Percentiles rank a stretch among this genome's conserved stretches.
Conservation (phyloP, 31 red algal genomes). For the Asparagopsis taxiformis region DNA sequence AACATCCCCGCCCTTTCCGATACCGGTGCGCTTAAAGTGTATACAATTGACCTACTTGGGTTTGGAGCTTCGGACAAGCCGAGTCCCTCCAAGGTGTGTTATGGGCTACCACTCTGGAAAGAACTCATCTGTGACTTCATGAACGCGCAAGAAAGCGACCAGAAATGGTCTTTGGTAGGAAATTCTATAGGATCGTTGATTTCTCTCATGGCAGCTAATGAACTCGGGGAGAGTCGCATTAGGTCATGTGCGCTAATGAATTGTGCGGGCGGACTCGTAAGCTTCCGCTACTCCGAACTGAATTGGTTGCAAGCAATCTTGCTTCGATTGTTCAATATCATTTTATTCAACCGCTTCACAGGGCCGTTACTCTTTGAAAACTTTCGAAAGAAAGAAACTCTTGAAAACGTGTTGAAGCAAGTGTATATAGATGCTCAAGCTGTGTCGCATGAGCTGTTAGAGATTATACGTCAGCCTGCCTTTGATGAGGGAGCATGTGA, state of each 20-base stretch:
- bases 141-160: conserved; percentile 26
- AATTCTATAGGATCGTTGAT: conserved; percentile 91
- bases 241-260: conserved; percentile 73
- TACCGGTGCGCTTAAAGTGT: conserved; percentile 61
- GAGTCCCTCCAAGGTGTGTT: conserved; percentile 35
- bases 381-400: conserved; percentile 56
- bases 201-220: conserved; percentile 75
- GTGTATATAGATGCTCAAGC: conserved; percentile 72
- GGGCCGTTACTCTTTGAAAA: conserved; percentile 84
- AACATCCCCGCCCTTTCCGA: conserved; percentile 81
- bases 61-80: conserved; percentile 91
- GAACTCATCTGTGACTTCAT: conserved; percentile 77
- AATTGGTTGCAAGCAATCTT: conserved; percentile 39
- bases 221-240: conserved; percentile 24
- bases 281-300: conserved; percentile 75
- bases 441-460: conserved; percentile 72
- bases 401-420: conserved; percentile 63
- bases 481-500: conserved; percentile 77
- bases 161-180: conserved; percentile 78
- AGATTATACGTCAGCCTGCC: conserved; percentile 75
- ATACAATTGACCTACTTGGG: conserved; percentile 93
- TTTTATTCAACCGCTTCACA: conserved; percentile 68
- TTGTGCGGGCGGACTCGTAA: conserved; percentile 80
- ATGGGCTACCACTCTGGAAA: conserved; percentile 78
- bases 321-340: conserved; percentile 48